A percentile compares a stretch with the other conserved stretches of the same genome.
Conservation (phyloP, 2,329 filamentous ascomycete species). For the Botrytis pseudocinerea region DNA sequence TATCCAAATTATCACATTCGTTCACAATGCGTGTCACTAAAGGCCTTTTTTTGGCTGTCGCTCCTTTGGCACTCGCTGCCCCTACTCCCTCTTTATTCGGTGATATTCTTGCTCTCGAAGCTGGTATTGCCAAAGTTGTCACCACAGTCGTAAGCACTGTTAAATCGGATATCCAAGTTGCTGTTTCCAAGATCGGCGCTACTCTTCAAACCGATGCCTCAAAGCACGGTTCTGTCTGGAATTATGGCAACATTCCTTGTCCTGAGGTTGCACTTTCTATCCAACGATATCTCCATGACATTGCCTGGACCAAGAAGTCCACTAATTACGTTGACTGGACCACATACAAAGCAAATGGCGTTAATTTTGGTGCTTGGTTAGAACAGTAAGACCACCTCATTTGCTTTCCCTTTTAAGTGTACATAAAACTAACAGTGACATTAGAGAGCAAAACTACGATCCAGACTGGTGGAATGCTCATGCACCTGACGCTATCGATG, state of each 20-base stretch:
- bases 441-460: conserved; percentile 2
- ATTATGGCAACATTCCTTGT: neutral
- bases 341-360: conserved; percentile 7
- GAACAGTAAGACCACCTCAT: neutral
- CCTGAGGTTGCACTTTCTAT: neutral
- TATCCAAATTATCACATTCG: no score
- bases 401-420: neutral
- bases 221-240: neutral
- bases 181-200: neutral
- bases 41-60: no score
- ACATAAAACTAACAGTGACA: neutral
- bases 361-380: conserved; percentile 12
- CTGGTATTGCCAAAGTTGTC: neutral
- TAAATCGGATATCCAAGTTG: neutral
- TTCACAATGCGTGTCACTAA: no score
- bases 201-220: neutral
- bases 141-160: neutral
- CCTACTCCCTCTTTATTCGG: neutral
- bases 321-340: neutral
- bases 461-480: neutral
- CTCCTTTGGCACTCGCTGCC: no score
- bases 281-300: neutral
- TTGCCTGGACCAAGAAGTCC: neutral
- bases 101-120: neutral
- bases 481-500: conserved; percentile 32